Evolutionary conservation across 202 grass and related monocot genomes (phyloP).

Genomic region (Setaria viridis): DNA sequence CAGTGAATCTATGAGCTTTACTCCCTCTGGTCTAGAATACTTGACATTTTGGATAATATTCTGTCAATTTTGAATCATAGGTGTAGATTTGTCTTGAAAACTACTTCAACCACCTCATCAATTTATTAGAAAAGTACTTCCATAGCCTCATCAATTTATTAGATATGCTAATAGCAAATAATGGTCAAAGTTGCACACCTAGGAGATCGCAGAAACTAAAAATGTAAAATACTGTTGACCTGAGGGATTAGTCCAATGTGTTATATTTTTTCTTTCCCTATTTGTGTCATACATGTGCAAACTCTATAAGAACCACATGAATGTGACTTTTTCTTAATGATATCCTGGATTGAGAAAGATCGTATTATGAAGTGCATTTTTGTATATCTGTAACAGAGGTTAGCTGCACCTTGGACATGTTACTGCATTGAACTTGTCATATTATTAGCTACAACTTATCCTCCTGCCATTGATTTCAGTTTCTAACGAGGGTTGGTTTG

Average conservation of each 20-base stretch:
- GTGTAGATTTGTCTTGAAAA: background rate
- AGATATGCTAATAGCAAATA: background rate
- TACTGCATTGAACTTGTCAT: constrained; percentile 1
- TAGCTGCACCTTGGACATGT: constrained; percentile 28
- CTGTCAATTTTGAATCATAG: background rate
- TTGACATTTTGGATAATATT: background rate
- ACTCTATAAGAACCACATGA: constrained; percentile 7
- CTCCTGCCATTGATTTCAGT: constrained; percentile 62
- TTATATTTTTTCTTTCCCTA: background rate
- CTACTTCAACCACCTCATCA: background rate
- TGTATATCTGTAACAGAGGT: constrained; percentile 8
- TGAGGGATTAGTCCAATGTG: background rate
- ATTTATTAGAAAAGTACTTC: background rate
- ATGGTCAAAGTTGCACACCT: background rate
- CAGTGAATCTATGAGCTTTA: background rate
- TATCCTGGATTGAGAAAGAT: constrained; percentile 3
- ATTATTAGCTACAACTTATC: constrained; percentile 25
- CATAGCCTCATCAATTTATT: background rate
- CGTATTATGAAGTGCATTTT: constrained; percentile 21
- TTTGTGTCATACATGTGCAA: constrained; percentile 24
- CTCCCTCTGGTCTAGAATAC: background rate
- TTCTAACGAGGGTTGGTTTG: constrained; percentile 71
- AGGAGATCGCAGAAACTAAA: background rate
- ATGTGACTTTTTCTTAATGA: constrained; percentile 22
- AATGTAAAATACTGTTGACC: background rate